Conservation (phyloP, 306 rosid genomes). For the Crotalaria pallida region DNA sequence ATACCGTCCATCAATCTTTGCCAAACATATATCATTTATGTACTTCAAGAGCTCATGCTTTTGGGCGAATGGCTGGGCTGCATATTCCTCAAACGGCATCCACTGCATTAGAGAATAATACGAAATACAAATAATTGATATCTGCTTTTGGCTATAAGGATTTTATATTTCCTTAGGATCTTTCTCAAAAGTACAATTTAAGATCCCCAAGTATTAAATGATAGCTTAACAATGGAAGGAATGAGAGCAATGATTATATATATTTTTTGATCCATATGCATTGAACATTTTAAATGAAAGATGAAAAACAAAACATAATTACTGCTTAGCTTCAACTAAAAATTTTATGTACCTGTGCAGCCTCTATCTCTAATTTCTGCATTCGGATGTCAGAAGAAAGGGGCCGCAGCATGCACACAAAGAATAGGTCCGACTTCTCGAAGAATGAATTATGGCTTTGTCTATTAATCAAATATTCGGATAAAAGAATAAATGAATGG, state of each 20-base stretch:
- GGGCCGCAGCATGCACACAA: conserved; percentile 67
- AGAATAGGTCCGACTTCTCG: conserved; percentile 69
- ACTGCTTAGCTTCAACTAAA: not conserved
- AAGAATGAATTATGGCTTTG: conserved; percentile 52
- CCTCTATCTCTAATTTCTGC: conserved; percentile 62
- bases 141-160: not conserved
- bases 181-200: not conserved
- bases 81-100: conserved; percentile 66
- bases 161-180: not conserved
- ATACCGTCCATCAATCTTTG: conserved; percentile 40
- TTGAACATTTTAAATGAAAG: not conserved
- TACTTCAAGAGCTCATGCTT: conserved; percentile 29
- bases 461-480: conserved; percentile 39
- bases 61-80: conserved; percentile 42
- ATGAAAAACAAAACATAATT: not conserved
- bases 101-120: conserved; percentile 45
- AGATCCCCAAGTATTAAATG: not conserved
- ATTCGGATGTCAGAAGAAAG: conserved; percentile 51
- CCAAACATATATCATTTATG: conserved; percentile 35
- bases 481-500: not conserved
- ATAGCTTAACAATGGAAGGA: not conserved
- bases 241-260: not conserved
- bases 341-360: conserved; percentile 46
- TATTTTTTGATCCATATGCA: not conserved
- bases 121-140: not conserved